Evolutionary conservation across 2,329 filamentous ascomycete species (phyloP).

Genomic region (Paecilomyces variotii): DNA sequence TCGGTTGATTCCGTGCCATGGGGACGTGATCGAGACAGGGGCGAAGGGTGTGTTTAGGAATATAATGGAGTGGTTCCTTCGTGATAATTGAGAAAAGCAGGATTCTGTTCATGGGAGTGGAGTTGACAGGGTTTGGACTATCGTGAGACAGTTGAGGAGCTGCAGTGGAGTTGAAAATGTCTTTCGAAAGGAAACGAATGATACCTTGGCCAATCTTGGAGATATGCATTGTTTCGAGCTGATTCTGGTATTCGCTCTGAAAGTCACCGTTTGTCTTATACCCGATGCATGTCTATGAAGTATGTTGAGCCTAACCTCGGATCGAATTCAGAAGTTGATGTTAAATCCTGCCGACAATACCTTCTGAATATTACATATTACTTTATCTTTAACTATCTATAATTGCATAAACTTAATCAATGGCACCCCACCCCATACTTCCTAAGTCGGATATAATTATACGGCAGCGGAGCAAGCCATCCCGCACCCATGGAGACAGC

Average conservation of each 20-base stretch:
- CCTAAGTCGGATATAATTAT: conserved; percentile 12
- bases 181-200: background rate
- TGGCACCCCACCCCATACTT: conserved; percentile 13
- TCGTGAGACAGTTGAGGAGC: background rate
- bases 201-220: too few species aligned
- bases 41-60: conserved; percentile 70
- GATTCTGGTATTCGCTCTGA: background rate
- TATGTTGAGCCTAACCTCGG: background rate
- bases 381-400: background rate
- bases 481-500: conserved; percentile 10
- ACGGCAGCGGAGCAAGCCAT: conserved; percentile 12
- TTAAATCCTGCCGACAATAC: background rate
- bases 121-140: background rate
- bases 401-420: conserved; percentile 1
- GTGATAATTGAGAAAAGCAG: conserved; percentile 19
- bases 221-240: background rate
- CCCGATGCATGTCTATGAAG: background rate
- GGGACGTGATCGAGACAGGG: conserved; percentile 70
- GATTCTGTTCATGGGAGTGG: background rate
- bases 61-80: conserved; percentile 76
- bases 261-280: background rate
- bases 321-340: background rate
- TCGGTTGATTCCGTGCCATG: conserved; percentile 83
- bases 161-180: background rate
- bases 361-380: background rate